Evolutionary conservation across 345 rosid species (phyloP).

Genomic region (Combretum micranthum): DNA sequence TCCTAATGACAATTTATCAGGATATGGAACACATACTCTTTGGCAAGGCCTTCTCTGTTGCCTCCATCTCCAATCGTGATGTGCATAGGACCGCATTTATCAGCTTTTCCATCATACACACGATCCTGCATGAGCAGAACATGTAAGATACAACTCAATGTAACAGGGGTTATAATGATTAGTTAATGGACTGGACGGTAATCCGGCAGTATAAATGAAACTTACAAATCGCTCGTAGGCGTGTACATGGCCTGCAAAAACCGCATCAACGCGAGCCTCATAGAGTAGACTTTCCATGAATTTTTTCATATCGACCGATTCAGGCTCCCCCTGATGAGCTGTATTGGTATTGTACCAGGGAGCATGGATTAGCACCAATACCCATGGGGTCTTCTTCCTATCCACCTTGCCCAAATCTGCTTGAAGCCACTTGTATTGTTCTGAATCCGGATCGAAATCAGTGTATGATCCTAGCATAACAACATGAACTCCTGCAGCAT

Average conservation of each 20-base stretch:
- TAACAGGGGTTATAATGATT: no score
- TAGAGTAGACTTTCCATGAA: slow-evolving; percentile 63
- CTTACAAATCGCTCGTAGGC: slow-evolving; percentile 92
- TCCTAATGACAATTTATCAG: neutral
- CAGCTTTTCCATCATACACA: slow-evolving; percentile 40
- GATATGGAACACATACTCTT: slow-evolving; percentile 20
- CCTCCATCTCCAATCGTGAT: slow-evolving; percentile 82
- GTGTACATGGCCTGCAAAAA: slow-evolving; percentile 83
- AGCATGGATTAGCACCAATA: slow-evolving; percentile 57
- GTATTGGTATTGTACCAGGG: slow-evolving; percentile 79
- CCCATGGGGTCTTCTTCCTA: slow-evolving; percentile 62
- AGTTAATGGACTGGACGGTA: no score
- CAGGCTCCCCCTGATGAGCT: slow-evolving; percentile 74
- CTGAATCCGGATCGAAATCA: slow-evolving; percentile 45
- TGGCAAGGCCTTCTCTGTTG: slow-evolving; percentile 71
- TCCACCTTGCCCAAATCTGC: slow-evolving; percentile 47
- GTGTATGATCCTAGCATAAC: slow-evolving; percentile 83
- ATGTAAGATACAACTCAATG: no score
- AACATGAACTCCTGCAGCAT: slow-evolving; percentile 52
- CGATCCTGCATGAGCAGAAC: slow-evolving; percentile 34
- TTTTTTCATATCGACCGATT: slow-evolving; percentile 47
- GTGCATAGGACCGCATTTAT: slow-evolving; percentile 55
- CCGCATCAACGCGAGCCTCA: slow-evolving; percentile 59
- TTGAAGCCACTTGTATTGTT: slow-evolving; percentile 63
- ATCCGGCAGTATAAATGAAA: no score